These are phyloP conservation scores for Aspergillus sojae DNA, from an alignment of 2,329 filamentous ascomycete species.

Conservation along the genomic window DNA sequence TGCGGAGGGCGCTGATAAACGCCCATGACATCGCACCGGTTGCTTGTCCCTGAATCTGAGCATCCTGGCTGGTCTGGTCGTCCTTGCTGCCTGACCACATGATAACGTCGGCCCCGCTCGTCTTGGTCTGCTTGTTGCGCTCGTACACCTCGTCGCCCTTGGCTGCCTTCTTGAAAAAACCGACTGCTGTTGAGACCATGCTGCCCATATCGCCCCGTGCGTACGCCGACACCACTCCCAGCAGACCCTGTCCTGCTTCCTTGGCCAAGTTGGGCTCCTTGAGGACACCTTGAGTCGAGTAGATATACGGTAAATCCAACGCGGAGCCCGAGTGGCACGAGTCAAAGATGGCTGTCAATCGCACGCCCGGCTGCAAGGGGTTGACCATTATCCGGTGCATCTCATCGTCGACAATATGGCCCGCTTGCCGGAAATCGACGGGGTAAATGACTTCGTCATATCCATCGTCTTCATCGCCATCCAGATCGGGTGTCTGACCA, in stretches of 20 bases:
- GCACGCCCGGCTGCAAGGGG: constrained; percentile 77
- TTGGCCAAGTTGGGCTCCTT: constrained; percentile 71
- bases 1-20: constrained; percentile 87
- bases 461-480: constrained; percentile 77
- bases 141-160: constrained; percentile 77
- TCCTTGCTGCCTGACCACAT: constrained; percentile 99
- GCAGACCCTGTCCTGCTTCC: constrained; percentile 65
- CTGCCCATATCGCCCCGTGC: constrained; percentile 80
- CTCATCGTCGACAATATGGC: constrained; percentile 77
- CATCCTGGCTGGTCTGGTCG: constrained; percentile 91
- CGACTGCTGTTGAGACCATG: constrained; percentile 78
- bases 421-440: constrained; percentile 69
- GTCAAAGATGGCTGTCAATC: constrained; percentile 71
- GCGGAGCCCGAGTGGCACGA: constrained; percentile 70
- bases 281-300: constrained; percentile 68
- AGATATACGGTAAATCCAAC: constrained; percentile 68
- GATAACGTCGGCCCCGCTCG: constrained; percentile 90
- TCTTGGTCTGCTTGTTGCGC: constrained; percentile 83
- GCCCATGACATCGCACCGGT: constrained; percentile 99
- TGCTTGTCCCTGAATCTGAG: constrained; percentile 81
- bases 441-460: constrained; percentile 80
- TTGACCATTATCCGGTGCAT: constrained; percentile 78
- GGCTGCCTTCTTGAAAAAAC: constrained; percentile 84
- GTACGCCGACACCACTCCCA: constrained; percentile 74
- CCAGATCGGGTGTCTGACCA: constrained; percentile 71